Conservation (phyloP, 257 asterid species). For the Lantana camara region DNA sequence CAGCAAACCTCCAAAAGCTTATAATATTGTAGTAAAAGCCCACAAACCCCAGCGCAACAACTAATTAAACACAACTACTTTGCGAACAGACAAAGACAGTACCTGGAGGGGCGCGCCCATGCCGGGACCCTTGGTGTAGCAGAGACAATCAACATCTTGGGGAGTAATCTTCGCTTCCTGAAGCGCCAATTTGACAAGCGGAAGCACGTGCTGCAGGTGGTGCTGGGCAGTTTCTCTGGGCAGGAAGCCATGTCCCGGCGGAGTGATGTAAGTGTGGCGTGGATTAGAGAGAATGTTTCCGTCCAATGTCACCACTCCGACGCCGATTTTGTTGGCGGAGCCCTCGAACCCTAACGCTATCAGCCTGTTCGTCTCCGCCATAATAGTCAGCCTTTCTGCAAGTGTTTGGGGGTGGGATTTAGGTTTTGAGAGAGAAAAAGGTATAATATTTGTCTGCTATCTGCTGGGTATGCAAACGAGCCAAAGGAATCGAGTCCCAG, state of each 20-base stretch:
- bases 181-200: slow-evolving; percentile 71
- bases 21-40: neutral
- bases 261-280: slow-evolving; percentile 94
- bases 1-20: neutral
- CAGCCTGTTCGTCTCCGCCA: slow-evolving; percentile 58
- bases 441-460: too few species aligned
- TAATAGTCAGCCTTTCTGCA: slow-evolving; percentile 3
- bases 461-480: too few species aligned
- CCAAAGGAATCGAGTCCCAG: too few species aligned
- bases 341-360: slow-evolving; percentile 88
- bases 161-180: slow-evolving; percentile 59
- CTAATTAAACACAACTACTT: neutral
- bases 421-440: slow-evolving; percentile 15
- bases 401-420: slow-evolving; percentile 2
- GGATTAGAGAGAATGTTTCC: slow-evolving; percentile 86
- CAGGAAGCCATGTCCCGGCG: slow-evolving; percentile 96
- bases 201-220: slow-evolving; percentile 83
- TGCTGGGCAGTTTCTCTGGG: slow-evolving; percentile 98
- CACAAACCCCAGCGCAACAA: neutral
- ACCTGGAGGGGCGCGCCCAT: slow-evolving; percentile 91
- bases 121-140: slow-evolving; percentile 98
- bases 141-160: slow-evolving; percentile 70
- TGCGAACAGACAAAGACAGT: neutral
- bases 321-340: slow-evolving; percentile 91
- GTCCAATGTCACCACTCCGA: slow-evolving; percentile 76